A percentile compares a stretch with the other conserved stretches of the same genome.
Evolutionary conservation across 164 flowering plant genomes (phyloP).

Genomic region (Umbilicus rupestris): DNA sequence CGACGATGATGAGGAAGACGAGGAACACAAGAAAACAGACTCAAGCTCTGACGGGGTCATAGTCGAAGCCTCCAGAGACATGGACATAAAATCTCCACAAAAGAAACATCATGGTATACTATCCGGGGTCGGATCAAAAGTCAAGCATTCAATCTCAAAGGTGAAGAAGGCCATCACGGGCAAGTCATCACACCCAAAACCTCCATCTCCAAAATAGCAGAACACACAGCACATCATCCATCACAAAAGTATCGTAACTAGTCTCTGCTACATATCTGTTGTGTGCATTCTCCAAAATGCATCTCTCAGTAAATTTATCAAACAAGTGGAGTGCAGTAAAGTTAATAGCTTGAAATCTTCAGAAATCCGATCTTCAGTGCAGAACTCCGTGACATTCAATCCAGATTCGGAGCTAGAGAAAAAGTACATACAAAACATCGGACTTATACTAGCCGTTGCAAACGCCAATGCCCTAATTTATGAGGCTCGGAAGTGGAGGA

Average conservation of each 20-base stretch:
- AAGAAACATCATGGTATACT: conserved; percentile 67
- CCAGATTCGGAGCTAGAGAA: no score
- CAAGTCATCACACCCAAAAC: conserved; percentile 50
- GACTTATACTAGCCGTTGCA: no score
- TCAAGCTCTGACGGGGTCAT: conserved; percentile 40
- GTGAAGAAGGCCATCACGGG: conserved; percentile 84
- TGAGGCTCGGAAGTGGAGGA: no score
- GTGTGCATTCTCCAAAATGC: not conserved
- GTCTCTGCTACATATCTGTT: not conserved
- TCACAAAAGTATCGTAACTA: not conserved
- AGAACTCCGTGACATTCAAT: no score
- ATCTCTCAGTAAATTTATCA: not conserved
- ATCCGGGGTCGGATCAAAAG: conserved; percentile 83
- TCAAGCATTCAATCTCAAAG: conserved; percentile 78
- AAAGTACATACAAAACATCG: no score
- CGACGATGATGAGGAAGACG: conserved; percentile 2
- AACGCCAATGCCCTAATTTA: no score
- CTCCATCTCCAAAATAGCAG: conserved; percentile 32
- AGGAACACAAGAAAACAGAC: conserved; percentile 27
- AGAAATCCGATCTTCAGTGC: no score
- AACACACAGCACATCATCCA: not conserved
- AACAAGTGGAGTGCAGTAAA: not conserved
- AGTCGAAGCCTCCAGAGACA: conserved; percentile 49
- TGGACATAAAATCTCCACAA: conserved; percentile 34
- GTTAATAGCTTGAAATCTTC: conserved; percentile 62